These are phyloP conservation scores for Coniochaeta sp. DNA, from an alignment of 2,329 filamentous ascomycete genomes.

Conservation along the genomic window DNA sequence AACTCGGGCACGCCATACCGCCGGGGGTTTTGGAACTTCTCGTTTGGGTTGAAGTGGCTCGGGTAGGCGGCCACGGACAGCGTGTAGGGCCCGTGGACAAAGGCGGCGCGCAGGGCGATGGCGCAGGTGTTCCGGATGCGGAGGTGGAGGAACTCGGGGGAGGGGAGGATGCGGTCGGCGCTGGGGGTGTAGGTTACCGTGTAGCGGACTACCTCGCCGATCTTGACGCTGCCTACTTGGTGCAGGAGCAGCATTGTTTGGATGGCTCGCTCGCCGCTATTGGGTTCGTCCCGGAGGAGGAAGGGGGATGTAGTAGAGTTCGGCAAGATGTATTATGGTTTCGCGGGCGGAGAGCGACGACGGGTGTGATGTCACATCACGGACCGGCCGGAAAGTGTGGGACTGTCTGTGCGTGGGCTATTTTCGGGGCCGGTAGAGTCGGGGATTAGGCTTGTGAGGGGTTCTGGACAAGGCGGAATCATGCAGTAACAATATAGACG, in stretches of 20 bases:
- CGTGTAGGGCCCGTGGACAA: conserved; percentile 92
- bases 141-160: conserved; percentile 72
- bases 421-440: neutral
- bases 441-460: no score
- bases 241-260: conserved; percentile 95
- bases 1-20: conserved; percentile 79
- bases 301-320: neutral
- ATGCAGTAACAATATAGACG: neutral
- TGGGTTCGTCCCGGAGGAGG: neutral
- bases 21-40: conserved; percentile 62
- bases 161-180: conserved; percentile 81
- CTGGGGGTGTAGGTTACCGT: conserved; percentile 89
- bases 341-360: neutral
- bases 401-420: neutral
- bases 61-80: conserved; percentile 84
- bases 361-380: conserved; percentile 3
- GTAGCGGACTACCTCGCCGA: conserved; percentile 88
- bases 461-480: neutral
- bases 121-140: conserved; percentile 89
- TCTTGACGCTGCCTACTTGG: conserved; percentile 84
- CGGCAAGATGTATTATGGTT: neutral
- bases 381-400: neutral
- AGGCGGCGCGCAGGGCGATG: conserved; percentile 86
- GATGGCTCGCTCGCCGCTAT: neutral
- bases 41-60: conserved; percentile 73